Evolutionary conservation across 2,329 filamentous ascomycete genomes (phyloP), one percentile per base, ranked within the genome.

Genomic region (Lachnellula subtilissima): DNA sequence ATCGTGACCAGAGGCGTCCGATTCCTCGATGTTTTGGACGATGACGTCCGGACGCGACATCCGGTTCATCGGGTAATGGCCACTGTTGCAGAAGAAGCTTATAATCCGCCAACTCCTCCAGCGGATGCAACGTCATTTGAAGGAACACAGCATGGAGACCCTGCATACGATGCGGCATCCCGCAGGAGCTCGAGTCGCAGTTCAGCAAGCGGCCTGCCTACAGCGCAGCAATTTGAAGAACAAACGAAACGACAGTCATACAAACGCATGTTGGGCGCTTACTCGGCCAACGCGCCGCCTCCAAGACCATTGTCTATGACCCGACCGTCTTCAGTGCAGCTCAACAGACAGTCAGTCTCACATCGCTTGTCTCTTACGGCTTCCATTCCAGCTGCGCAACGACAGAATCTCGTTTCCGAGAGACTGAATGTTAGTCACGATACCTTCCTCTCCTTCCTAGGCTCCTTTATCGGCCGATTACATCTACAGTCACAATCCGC

Each of bases 401-500:
- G 85, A 60, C 82, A 85, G 58, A 88, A 89, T 65, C 78, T 97
- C 57, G 89, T 94, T 36, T 96, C 92, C 2, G 88, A 92, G 70
- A 86, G 86, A 64, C 81, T 97, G 49, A 88, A 85, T 66, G 78
- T 82, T 50, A 88, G 86, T 50, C 91, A 97, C 74, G 92, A 97
- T 73, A 84, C 83, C 7, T 96, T 97, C 67, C 76, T 99, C 52
- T 94, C 92, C 6, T 88, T 92, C 68, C 83, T 99, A 51, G 93
- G 90, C 50, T 95, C 91, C 4, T 96, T 97, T 70, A 93, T 97
- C 69, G 94, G 94, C 15, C 80, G 84, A 39, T 80, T 97, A 54
- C 91, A 97, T 71, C 78, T 97, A 58, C 91, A 97, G 70, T 94
- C 92, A n/a, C 87, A 94, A 60, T 94, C 91, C 7, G 87, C 91